Base-by-base conservation (phyloP, 1,284 basidiomycete genomes). In the Apiotrichum akiyoshidainum region DNA sequence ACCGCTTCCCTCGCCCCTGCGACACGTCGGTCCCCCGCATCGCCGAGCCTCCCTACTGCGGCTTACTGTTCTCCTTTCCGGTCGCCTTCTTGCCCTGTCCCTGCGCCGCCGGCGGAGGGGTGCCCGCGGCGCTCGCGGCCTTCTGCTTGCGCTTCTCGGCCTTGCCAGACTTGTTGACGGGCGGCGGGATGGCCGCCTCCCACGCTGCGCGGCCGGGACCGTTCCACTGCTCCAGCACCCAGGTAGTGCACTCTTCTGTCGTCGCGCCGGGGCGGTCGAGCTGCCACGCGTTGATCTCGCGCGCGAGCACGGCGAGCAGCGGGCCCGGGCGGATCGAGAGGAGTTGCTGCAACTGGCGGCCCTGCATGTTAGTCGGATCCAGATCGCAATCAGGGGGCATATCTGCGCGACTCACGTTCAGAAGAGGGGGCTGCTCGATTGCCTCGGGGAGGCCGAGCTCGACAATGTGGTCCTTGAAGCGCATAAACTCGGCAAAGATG, bases 231-330 rank as follows among this genome's bases (percentile, higher is more conserved):
- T 52, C 49, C 46, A 60, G 51, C 5, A 97, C 76, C 90, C 89
- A 95, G 22, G 71, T 71, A 34, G 81, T 73, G 69, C 89, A 91
- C 10, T 86, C 83, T 6, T 85, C 86, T 67, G 84, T 83, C 1
- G 84, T 83, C 0, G 81, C 82, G 2, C 80, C 68, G 0, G 92
- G 89, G 71, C 92, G 79, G 40, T 84, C 85, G 13, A 96, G 81
- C 71, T 93, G 91, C 90, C 90, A 95, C 61, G 86, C 83, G 22
- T 90, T 73, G 44, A 95, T 81, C 41, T 81, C 82, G 19, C 81
- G 77, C n/a, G 89, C 80, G 19, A 87, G 82, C 26, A 81, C 75
- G 33, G 84, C 82, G 8, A 86, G 84, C 85, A 90, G 87, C 2
- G 84, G 83, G 1, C 90, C 90, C 1, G 86, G 82, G 61, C 80